A percentile compares a stretch with the other conserved stretches of the same genome.
phyloP scores from a whole-genome alignment of 139 green algal genomes.

The Micractinium conductrix region DNA sequence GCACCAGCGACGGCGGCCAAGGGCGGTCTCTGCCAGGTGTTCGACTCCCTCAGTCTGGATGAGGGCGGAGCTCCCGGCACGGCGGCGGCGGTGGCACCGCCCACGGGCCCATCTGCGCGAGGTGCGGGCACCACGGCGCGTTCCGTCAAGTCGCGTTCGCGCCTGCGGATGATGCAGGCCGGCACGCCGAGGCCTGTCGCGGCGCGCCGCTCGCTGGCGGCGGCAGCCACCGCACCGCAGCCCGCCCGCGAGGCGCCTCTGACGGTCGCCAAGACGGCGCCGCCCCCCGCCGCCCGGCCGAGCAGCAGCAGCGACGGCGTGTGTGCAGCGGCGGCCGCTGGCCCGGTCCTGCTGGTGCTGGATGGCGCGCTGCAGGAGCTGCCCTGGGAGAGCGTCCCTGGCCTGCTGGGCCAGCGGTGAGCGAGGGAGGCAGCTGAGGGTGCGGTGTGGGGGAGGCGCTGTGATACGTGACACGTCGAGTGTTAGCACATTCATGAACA shows the following conservation, averaged over 20 bases:
- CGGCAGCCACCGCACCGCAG: slow-evolving; percentile 5
- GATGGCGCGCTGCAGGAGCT: slow-evolving; percentile 67
- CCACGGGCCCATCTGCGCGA: neutral
- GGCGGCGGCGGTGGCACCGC: neutral
- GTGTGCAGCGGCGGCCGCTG: neutral
- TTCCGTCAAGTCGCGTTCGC: slow-evolving; percentile 20
- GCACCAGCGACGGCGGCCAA: neutral
- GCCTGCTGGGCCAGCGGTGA: slow-evolving; percentile 42
- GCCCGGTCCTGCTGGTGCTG: slow-evolving; percentile 68
- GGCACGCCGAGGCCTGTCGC: slow-evolving; percentile 28
- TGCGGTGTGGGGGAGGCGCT: neutral
- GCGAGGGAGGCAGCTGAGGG: neutral
- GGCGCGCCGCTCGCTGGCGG: neutral
- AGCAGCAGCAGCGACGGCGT: neutral
- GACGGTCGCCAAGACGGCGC: slow-evolving; percentile 15
- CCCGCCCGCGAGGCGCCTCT: neutral
- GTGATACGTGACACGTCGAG: no score
- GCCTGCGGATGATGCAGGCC: slow-evolving; percentile 49
- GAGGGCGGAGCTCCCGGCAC: neutral
- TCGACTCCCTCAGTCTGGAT: slow-evolving; percentile 27
- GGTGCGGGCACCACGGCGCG: neutral
- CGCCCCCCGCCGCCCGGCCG: neutral
- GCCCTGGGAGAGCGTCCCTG: slow-evolving; percentile 77
- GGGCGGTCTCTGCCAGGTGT: slow-evolving; percentile 23
- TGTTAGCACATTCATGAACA: no score